These are phyloP conservation scores for Pleurotus citrinopileatus DNA, from an alignment of 768 basidiomycete species.

Conservation along the genomic window DNA sequence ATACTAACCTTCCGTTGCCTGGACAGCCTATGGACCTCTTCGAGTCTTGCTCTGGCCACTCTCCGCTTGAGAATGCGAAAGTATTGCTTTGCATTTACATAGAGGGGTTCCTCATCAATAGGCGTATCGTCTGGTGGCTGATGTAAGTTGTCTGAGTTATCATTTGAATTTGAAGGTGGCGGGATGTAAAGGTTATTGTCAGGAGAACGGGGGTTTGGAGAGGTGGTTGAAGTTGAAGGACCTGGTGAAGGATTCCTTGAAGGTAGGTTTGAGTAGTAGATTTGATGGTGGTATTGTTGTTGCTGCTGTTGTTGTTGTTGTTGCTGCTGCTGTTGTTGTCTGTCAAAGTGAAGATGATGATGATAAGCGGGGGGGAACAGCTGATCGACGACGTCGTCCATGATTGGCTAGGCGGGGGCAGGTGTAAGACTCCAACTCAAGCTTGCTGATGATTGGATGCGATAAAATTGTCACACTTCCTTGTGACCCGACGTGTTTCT, in stretches of 20 bases:
- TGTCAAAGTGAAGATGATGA: slow-evolving; percentile 43
- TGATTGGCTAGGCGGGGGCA: slow-evolving; percentile 37
- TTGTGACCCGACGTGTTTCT: slow-evolving; percentile 1
- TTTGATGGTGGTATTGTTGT: slow-evolving; percentile 26
- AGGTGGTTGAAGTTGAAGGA: slow-evolving; percentile 17
- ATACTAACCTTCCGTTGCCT: slow-evolving; percentile 86
- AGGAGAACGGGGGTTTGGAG: slow-evolving; percentile 18
- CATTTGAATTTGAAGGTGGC: not conserved
- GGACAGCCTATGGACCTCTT: slow-evolving; percentile 91
- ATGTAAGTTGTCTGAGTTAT: too few species aligned
- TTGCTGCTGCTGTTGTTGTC: too few species aligned
- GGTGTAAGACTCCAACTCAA: too few species aligned
- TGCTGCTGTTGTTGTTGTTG: slow-evolving; percentile 25
- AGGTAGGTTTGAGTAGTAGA: slow-evolving; percentile 18
- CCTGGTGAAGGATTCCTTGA: slow-evolving; percentile 20
- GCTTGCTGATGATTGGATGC: slow-evolving; percentile 10
- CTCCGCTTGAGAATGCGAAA: slow-evolving; percentile 97
- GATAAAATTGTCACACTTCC: slow-evolving; percentile 13
- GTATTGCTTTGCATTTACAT: slow-evolving; percentile 99
- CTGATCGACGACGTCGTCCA: slow-evolving; percentile 57
- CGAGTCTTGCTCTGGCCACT: slow-evolving; percentile 84
- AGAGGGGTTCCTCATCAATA: slow-evolving; percentile 95
- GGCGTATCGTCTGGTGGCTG: slow-evolving; percentile 25
- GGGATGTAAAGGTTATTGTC: slow-evolving; percentile 15
- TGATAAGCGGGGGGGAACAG: slow-evolving; percentile 60